Percentiles rank a stretch among this genome's conserved stretches.
Conservation (phyloP, 306 rosid species). For the Sphenostylis stenocarpa region DNA sequence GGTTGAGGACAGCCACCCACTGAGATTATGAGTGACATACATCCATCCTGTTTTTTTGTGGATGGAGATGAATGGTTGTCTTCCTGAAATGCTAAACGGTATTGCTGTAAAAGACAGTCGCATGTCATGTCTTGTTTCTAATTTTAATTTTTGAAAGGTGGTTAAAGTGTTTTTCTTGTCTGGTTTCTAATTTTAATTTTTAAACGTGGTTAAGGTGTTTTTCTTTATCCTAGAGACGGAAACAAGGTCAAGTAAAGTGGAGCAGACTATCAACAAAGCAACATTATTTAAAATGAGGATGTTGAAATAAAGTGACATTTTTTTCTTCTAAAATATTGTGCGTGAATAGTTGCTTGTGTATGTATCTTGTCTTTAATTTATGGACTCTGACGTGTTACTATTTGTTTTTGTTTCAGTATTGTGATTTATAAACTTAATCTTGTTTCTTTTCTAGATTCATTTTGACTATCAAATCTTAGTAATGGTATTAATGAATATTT, state of each 20-base stretch:
- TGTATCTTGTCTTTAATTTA: not conserved
- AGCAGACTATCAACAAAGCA: not conserved
- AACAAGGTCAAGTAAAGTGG: not conserved
- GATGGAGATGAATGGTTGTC: not conserved
- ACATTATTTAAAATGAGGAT: not conserved
- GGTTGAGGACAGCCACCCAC: not conserved
- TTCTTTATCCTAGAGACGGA: not conserved
- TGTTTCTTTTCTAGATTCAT: slow-evolving; percentile 20
- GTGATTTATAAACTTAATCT: not conserved
- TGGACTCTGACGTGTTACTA: not conserved
- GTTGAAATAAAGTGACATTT: not conserved
- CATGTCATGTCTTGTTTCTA: not conserved
- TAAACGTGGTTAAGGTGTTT: not conserved
- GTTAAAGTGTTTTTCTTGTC: not conserved
- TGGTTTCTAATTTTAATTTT: not conserved
- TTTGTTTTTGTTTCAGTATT: not conserved
- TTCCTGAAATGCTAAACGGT: not conserved
- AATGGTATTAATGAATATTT: slow-evolving; percentile 12
- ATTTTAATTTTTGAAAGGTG: not conserved
- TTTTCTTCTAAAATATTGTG: not conserved
- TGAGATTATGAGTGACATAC: not conserved
- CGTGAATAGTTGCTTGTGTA: not conserved
- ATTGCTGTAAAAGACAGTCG: not conserved
- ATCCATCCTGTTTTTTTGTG: not conserved
- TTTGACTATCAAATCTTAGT: not conserved